Evolutionary conservation across 768 basidiomycete species (phyloP), one percentile per base, ranked within the genome.

Genomic region (Phlegmacium glaucopus): DNA sequence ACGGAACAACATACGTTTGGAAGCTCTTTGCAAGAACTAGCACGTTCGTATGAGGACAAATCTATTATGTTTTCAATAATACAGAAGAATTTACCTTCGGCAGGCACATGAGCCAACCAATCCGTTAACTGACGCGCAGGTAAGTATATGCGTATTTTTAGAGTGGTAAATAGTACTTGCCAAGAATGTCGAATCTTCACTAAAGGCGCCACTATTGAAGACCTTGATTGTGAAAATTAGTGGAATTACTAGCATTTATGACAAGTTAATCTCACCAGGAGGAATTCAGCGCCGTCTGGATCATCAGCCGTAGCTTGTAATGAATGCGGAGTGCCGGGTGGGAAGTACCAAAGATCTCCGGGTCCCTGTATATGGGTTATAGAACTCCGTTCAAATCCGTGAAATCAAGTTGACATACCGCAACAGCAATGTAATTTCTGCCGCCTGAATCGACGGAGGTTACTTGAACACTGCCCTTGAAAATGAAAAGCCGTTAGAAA

Each of bases 21-120:
- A 60, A 85, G 62, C 83, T 85, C 66, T 83, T 83, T 25, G 79
- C 79, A 11, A 85, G 68, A 3, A 80, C 76, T 58, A 35, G 36
- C 15, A 49, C 38, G 15, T 52, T 65, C 30, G 73, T 72, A 7
- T 17, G 6, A 18, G 22, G 17, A 40, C 35, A 36, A 30, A 28
- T n/a, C n/a, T n/a, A n/a, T n/a, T n/a, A n/a, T n/a, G 18, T 39
- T 13, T 8, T 32, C 9, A 32, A 8, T 13, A 32, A 32, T 39
- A 22, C 28, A 16, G 27, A 12, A 37, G 8, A 17, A 27, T 49
- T 36, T 25, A 53, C 57, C 52, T 45, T 60, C 58, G 27, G 39
- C 55, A 25, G 58, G 58, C 16, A 78, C 69, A 54, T 85, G 84
- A 4, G 82, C 68, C 16, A 85, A 63, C 81, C 83, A 86, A 45